A percentile compares a stretch with the other conserved stretches of the same genome.
Evolutionary conservation across 768 basidiomycete genomes (phyloP).

Genomic region (Hypholoma fasciculare): DNA sequence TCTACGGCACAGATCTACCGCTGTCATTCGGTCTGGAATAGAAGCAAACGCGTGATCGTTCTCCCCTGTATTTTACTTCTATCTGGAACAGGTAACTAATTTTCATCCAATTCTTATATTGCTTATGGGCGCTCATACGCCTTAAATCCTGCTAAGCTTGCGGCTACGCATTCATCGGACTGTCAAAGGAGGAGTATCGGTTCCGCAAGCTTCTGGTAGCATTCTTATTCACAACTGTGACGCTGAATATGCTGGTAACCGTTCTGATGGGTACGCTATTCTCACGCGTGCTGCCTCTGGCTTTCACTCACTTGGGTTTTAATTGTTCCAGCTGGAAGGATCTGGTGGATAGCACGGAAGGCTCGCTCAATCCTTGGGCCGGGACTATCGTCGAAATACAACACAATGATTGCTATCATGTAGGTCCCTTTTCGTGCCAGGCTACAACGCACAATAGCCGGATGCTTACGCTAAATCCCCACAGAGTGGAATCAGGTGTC

Average conservation of each 20-base stretch:
- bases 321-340: slow-evolving; percentile 24
- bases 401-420: slow-evolving; percentile 28
- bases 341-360: slow-evolving; percentile 31
- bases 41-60: slow-evolving; percentile 27
- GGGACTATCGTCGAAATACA: slow-evolving; percentile 21
- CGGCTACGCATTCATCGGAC: slow-evolving; percentile 26
- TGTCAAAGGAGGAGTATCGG: slow-evolving; percentile 28
- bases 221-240: slow-evolving; percentile 29
- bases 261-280: slow-evolving; percentile 27
- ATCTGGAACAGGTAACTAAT: slow-evolving; percentile 23
- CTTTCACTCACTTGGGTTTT: slow-evolving; percentile 6
- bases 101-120: slow-evolving; percentile 4
- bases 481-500: slow-evolving; percentile 31
- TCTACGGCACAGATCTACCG: slow-evolving; percentile 27
- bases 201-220: slow-evolving; percentile 25
- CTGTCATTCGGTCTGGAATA: slow-evolving; percentile 31
- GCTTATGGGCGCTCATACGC: not conserved
- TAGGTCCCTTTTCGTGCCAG: slow-evolving; percentile 12
- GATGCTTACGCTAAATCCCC: slow-evolving; percentile 18
- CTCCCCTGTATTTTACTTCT: slow-evolving; percentile 25
- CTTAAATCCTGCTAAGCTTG: slow-evolving; percentile 14
- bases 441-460: not conserved
- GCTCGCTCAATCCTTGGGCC: slow-evolving; percentile 23
- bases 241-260: slow-evolving; percentile 28
- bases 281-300: slow-evolving; percentile 8